These are phyloP conservation scores for Boletus rex-veris DNA, from an alignment of 768 basidiomycete species.

Conservation along the genomic window DNA sequence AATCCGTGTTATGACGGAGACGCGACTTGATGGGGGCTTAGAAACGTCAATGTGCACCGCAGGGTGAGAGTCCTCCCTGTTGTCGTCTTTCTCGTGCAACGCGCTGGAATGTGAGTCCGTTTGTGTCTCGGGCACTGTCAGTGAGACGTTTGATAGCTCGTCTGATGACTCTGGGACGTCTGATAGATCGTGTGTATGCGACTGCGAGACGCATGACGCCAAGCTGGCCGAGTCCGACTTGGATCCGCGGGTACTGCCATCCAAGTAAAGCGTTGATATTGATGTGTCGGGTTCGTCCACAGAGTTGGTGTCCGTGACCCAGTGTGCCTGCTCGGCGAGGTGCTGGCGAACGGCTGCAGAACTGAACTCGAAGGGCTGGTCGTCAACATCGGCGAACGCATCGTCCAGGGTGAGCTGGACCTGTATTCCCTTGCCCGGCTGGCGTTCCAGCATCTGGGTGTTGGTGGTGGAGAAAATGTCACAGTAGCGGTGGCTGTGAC, in stretches of 20 bases:
- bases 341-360: constrained; percentile 61
- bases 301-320: constrained; percentile 33
- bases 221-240: constrained; percentile 14
- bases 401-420: constrained; percentile 53
- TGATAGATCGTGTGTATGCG: constrained; percentile 16
- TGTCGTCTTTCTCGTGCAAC: constrained; percentile 1
- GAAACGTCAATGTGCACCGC: constrained; percentile 45
- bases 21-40: constrained; percentile 30
- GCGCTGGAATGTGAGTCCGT: background rate
- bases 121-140: constrained; percentile 15
- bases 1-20: constrained; percentile 11
- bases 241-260: constrained; percentile 29
- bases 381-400: constrained; percentile 60
- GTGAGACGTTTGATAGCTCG: constrained; percentile 20
- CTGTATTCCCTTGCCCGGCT: constrained; percentile 25
- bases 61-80: constrained; percentile 30
- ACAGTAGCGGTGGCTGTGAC: constrained; percentile 8
- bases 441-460: constrained; percentile 16
- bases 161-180: constrained; percentile 8
- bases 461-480: constrained; percentile 4
- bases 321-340: constrained; percentile 47
- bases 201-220: constrained; percentile 22
- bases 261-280: constrained; percentile 58
- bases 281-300: constrained; percentile 40
- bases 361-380: constrained; percentile 51